Percentiles rank a stretch among this genome's conserved stretches.
phyloP scores from a whole-genome alignment of 352 stramenopile genomes.

The Phytopythium vexans region DNA sequence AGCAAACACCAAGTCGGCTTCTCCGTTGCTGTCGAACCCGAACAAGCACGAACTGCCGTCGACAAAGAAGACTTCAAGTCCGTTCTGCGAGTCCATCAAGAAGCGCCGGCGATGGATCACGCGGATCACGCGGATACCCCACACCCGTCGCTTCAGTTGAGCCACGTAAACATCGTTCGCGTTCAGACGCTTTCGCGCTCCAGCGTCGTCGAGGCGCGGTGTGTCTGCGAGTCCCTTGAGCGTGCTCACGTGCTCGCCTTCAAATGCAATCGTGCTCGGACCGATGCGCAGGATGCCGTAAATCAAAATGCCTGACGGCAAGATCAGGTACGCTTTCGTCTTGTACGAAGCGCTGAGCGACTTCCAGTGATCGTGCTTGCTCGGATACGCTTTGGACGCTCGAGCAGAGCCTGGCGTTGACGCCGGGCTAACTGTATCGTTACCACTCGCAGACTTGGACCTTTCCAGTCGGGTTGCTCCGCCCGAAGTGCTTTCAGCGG shows the following conservation, averaged over 20 bases:
- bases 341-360: conserved; percentile 53
- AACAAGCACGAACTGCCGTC: conserved; percentile 80
- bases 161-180: conserved; percentile 32
- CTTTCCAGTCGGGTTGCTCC: background rate
- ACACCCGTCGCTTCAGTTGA: conserved; percentile 70
- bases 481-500: background rate
- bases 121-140: conserved; percentile 77
- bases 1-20: conserved; percentile 79
- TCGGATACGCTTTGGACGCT: conserved; percentile 32
- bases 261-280: conserved; percentile 71
- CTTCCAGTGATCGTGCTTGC: conserved; percentile 67
- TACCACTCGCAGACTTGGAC: background rate
- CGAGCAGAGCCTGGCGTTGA: conserved; percentile 6
- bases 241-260: conserved; percentile 72
- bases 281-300: conserved; percentile 74
- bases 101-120: conserved; percentile 77
- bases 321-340: conserved; percentile 77
- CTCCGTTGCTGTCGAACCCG: conserved; percentile 56
- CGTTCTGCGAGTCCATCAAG: conserved; percentile 62
- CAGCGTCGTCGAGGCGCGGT: conserved; percentile 39
- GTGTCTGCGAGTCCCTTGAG: conserved; percentile 55
- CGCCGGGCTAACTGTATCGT: background rate
- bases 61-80: conserved; percentile 85
- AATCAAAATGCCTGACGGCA: conserved; percentile 70
- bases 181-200: background rate